Evolutionary conservation across 106 monocot species (phyloP).

Genomic region (Dioscorea alata): DNA sequence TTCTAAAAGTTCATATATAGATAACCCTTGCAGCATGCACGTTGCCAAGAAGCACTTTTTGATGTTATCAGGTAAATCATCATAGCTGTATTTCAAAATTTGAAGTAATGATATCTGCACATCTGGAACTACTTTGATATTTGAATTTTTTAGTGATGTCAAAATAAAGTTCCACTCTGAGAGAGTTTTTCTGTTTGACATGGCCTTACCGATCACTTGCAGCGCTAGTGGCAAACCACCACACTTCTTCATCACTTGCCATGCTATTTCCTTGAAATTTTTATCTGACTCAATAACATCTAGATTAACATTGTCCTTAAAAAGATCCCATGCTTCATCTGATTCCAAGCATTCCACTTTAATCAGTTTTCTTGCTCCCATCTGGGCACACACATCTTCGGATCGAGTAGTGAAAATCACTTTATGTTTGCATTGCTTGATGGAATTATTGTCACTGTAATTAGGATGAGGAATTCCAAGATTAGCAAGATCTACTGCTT

Average conservation of each 20-base stretch:
- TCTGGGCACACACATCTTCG: background rate
- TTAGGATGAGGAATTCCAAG: no score
- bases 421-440: no score
- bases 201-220: background rate
- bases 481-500: no score
- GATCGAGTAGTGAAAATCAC: slow-evolving; percentile 6
- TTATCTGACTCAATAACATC: no score
- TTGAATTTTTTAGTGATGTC: no score
- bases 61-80: background rate
- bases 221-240: no score
- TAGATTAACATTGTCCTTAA: background rate
- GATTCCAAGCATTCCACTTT: background rate
- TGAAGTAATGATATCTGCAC: background rate
- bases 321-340: slow-evolving; percentile 1
- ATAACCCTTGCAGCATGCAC: slow-evolving; percentile 18
- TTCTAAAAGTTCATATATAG: slow-evolving; percentile 8
- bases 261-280: no score
- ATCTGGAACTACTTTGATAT: background rate
- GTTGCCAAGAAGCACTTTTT: slow-evolving; percentile 21
- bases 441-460: no score
- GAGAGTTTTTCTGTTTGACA: background rate
- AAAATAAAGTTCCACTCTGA: background rate
- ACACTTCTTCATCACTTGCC: no score
- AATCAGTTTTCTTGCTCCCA: background rate
- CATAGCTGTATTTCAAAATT: slow-evolving; percentile 19